These are phyloP conservation scores for Calophaca sinica DNA, from an alignment of 306 rosid species.

Conservation along the genomic window DNA sequence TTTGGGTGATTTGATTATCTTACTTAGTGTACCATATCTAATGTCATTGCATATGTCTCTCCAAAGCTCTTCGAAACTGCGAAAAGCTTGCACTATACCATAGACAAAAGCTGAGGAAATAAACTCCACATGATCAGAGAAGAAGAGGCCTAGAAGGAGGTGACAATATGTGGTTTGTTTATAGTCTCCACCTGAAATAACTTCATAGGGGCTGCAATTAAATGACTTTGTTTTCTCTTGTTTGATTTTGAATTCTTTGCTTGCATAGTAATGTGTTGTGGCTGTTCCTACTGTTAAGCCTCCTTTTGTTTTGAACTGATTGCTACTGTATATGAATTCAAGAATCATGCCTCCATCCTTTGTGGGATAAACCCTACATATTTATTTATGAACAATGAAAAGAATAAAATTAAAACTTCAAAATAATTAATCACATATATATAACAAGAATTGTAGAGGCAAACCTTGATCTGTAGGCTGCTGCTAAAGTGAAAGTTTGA, in stretches of 20 bases:
- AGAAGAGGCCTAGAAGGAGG: slow-evolving; percentile 85
- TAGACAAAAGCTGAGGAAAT: slow-evolving; percentile 85
- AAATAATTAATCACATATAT: not conserved
- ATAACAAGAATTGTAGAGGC: not conserved
- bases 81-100: slow-evolving; percentile 76
- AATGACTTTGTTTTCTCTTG: slow-evolving; percentile 71
- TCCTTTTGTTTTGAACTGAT: slow-evolving; percentile 74
- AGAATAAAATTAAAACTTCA: no score
- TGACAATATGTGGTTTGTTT: slow-evolving; percentile 89
- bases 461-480: slow-evolving; percentile 82
- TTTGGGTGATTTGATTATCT: slow-evolving; percentile 55
- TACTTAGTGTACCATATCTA: slow-evolving; percentile 54
- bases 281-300: slow-evolving; percentile 82
- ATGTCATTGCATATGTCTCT: slow-evolving; percentile 69
- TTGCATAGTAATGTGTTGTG: slow-evolving; percentile 89
- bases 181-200: slow-evolving; percentile 78
- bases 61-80: slow-evolving; percentile 75
- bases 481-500: slow-evolving; percentile 80
- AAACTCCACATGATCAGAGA: slow-evolving; percentile 71
- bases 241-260: slow-evolving; percentile 86
- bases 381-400: not conserved
- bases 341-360: slow-evolving; percentile 79
- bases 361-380: slow-evolving; percentile 65
- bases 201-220: slow-evolving; percentile 89
- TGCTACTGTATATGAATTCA: slow-evolving; percentile 93